A percentile compares a stretch with the other conserved stretches of the same genome.
phyloP scores from a whole-genome alignment of 371 early-diverging fungal genomes.

The Furculomyces boomerangus region DNA sequence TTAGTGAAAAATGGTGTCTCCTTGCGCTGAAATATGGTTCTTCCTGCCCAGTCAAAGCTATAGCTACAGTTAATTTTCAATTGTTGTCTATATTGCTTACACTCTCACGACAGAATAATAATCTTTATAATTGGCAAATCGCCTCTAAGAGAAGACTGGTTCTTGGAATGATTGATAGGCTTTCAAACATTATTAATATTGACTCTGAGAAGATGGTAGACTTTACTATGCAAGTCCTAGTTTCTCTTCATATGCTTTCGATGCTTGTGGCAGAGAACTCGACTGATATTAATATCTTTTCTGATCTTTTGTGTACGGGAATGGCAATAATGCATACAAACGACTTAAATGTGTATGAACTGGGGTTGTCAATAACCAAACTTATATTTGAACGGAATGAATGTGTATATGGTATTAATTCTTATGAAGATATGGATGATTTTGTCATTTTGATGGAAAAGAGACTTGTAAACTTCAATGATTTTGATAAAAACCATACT shows the following conservation, averaged over 20 bases:
- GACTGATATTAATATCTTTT: neutral
- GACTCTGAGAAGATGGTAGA: neutral
- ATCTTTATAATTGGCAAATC: neutral
- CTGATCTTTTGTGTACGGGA: neutral
- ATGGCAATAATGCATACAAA: neutral
- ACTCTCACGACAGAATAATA: neutral
- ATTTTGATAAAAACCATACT: neutral
- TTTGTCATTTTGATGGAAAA: too few species aligned
- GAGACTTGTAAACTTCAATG: neutral
- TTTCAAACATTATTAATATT: neutral
- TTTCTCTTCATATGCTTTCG: neutral
- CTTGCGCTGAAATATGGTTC: neutral
- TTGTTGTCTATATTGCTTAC: neutral
- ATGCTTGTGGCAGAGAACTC: neutral
- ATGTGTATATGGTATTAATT: too few species aligned
- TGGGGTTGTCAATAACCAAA: too few species aligned
- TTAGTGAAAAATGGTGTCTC: neutral
- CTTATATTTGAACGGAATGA: too few species aligned
- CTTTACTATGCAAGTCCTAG: neutral
- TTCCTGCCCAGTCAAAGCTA: neutral
- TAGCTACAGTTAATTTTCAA: neutral
- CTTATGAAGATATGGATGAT: too few species aligned
- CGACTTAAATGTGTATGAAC: neutral
- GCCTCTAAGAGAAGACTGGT: neutral
- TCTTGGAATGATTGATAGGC: neutral